Evolutionary conservation across 495 filamentous ascomycete genomes (phyloP), one percentile per base, ranked within the genome.

Genomic region (Neurospora africana): DNA sequence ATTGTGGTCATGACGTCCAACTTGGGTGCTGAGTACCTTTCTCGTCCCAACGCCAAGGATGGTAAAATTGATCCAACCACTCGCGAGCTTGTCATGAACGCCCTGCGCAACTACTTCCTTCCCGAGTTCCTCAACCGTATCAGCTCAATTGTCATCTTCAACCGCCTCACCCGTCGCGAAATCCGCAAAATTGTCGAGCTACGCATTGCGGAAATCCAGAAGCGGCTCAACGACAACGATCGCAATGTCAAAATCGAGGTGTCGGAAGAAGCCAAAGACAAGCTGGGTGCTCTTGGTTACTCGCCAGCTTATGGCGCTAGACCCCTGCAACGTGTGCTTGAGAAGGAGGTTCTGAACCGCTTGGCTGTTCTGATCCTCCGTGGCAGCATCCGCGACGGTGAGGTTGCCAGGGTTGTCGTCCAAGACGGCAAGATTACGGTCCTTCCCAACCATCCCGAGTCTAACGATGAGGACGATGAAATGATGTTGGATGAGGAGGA

Each of bases 1-100:
- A 98, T 99, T 75, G 95, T 99, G 58, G 95, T 99, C 82, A 96
- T 99, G 93, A 99, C 95, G 36, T 97, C 93, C 77, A 99, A 99
- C 82, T 81, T 99, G 21, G 95, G 95, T 69, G 95, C 95, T 58
- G 95, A 98, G 78, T 96, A 89, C 82, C 91, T 99, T n/a, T 83
- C 93, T 71, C 91, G 93, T 5, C 89, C 91, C 21, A 89, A 88
- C 65, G 86, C 86, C 69, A 86, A 88, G 53, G 92, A 97, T 76
- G 95, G 95, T 72, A 88, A 83, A 77, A 97, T 99, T 75, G 95
- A 98, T 70, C 88, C 91, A 3, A 91, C 92, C 15, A 97, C 93
- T 4, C 87, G 87, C 44, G 93, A 97, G 75, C 83, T 97, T 74
- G 95, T 99, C 73, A 93, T 94, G 91, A 88, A 87, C 67, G 88